Base-by-base conservation (phyloP, 2,329 filamentous ascomycete genomes). In the Sphaerulina musiva region DNA sequence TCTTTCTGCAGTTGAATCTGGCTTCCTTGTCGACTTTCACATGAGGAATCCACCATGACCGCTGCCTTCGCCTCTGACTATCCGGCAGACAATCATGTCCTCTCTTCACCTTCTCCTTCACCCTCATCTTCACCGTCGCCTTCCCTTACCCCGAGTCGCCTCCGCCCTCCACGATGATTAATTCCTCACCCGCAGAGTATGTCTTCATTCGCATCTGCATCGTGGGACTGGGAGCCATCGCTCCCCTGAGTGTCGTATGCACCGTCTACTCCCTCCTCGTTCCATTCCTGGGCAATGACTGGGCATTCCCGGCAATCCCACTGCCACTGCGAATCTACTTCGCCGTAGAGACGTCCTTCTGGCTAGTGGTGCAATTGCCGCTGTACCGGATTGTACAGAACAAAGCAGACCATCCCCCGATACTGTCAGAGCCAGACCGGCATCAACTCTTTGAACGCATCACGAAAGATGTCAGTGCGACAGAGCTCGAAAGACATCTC, bases 101-200 rank as follows among this genome's bases (percentile, higher is more conserved):
- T 5, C 82, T 84, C 29, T 75, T 76, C 0, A 87, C 82, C 1
- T 78, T 84, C 39, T 74, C 74, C 56, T 72, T 74, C 0, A 75
- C 74, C 14, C 80, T 74, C 7, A 6, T 26, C 26, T 29, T 29
- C 26, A 29, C 0, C 80, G 60, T 64, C 82, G 83, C 2, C 73
- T 68, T 87, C 85, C 2, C 79, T 74, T 0, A 81, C 74, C 55
- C 80, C 67, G 67, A 6, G 26, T 7, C 5, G 86, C 82, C 1
- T 87, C 63, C 31, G 72, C 67, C 0, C 82, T 39, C 54, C 57
- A 50, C 52, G 47, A 60, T 60, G 58, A 58, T 60, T 53, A 60
- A 60, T 45, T 43, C 46, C 44, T 48, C 58, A 10, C 55, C 45
- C 1, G 52, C 53, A 2, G 53, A 58, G 20, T 58, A 54, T 39